Evolutionary conservation across 257 asterid genomes (phyloP), one percentile per base, ranked within the genome.

Genomic region (Fraxinus cuspidata): DNA sequence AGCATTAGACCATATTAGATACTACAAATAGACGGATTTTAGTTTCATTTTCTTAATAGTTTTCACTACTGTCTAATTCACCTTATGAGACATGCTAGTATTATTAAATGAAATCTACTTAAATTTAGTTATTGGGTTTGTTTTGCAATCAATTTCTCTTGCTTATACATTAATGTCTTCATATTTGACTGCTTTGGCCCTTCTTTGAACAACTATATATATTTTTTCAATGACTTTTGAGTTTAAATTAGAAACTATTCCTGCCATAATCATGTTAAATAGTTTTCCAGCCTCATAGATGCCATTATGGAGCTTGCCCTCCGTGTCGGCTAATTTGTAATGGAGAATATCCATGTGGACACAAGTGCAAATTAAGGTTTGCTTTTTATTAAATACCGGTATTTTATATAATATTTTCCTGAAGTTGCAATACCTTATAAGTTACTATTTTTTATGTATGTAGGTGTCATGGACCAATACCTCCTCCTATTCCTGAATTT

Each of bases 261-360:
- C 44, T 31, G 21, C 72, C 67, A 63, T 73, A 38, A 74, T 73
- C 65, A 27, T 51, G 63, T 75, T 73, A 47, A 31, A 35, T 2
- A 37, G 67, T 75, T 82, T 73, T 83, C 82, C 92, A 94, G 99
- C 89, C 97, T 81, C 99, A 94, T 91, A 88, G 81, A 86, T 94
- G 99, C 84, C 99, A 94, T 77, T 94, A 92, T 84, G 99, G 97
- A 84, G 87, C 93, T 80, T 92, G 97, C 86, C 97, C 97, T 29
- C 86, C 90, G 19, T 94, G 99, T 79, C 90, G 90, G 53, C 84
- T 87, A 64, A 71, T 79, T 75, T 94, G 99, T 81, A 92, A 91
- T 65, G 96, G 85, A 86, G 91, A 82, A 79, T 92, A 90, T 77
- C 66, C 91, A 58, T 94, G 99, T 78, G 97, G 94, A 42, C 99